Evolutionary conservation across 2,329 filamentous ascomycete species (phyloP), one percentile per base, ranked within the genome.

Genomic region (Arthrobotrys sphaeroides): DNA sequence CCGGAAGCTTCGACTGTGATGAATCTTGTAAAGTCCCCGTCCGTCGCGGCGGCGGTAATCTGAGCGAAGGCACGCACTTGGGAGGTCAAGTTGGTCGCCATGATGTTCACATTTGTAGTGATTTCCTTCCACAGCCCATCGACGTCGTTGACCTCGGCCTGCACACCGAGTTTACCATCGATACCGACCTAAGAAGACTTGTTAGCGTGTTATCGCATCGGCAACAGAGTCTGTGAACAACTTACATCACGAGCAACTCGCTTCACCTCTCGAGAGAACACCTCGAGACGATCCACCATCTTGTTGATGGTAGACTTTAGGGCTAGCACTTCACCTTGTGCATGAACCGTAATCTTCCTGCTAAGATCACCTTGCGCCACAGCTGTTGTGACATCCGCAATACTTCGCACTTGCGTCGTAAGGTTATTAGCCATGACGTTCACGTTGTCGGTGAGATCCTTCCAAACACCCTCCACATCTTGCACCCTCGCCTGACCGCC

Each of bases 71-170:
- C 95, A 79, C 95, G 91, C 80, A 99, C 95, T 87, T 99, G 95
- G 0, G 94, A 95, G 2, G 94, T 98, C 85, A 96, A 83, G 78
- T 91, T 91, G 80, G 91, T 86, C 31, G 84, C 84, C 79, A 81
- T 80, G 55, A 92, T 97, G 82, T 97, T 97, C 82, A 97, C 93
- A 81, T 97, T 93, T 62, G 93, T 94, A 0, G 95, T 98, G 80
- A 99, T 98, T 82, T 99, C 94, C 82, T 97, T 97, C 95, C 94
- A 99, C 65, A 94, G 89, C 77, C 94, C 94, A 79, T 94, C 93
- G 73, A 98, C 90, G 72, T 94, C 94, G 78, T 93, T 92, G 59
- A 97, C 92, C 81, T 97, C 94, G 76, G 94, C 95, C 82, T 99
- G 95, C 16, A 94, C 94, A 80, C 94, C 94, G 92, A 99, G 97